These are phyloP conservation scores for Fusarium austroafricanum DNA, from an alignment of 2,329 filamentous ascomycete species.

Conservation along the genomic window DNA sequence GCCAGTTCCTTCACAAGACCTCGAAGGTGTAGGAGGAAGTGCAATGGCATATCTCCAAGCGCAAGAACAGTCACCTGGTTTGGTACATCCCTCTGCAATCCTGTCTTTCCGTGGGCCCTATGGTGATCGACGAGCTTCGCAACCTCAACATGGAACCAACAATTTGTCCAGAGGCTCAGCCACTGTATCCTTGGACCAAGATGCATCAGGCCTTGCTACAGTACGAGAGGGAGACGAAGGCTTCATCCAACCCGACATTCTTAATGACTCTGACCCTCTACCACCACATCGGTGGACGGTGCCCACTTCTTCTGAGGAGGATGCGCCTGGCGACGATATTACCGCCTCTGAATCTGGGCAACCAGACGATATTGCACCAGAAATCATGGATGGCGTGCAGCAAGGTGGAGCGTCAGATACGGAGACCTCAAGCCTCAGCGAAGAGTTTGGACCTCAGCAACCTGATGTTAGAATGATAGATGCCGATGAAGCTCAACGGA, in stretches of 20 bases:
- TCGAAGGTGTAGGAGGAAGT: slow-evolving; percentile 46
- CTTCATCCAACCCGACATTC: slow-evolving; percentile 28
- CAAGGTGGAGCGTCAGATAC: not conserved
- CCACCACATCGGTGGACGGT: not conserved
- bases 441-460: slow-evolving; percentile 8
- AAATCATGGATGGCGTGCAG: slow-evolving; percentile 23
- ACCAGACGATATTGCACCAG: not conserved
- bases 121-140: slow-evolving; percentile 15
- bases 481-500: slow-evolving; percentile 21
- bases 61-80: slow-evolving; percentile 21
- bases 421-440: not conserved
- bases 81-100: slow-evolving; percentile 27
- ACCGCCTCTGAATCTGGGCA: slow-evolving; percentile 16
- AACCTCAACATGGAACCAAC: slow-evolving; percentile 13
- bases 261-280: slow-evolving; percentile 15
- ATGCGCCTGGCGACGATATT: slow-evolving; percentile 13
- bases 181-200: slow-evolving; percentile 28
- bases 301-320: slow-evolving; percentile 8
- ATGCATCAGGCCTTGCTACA: slow-evolving; percentile 21
- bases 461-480: slow-evolving; percentile 35
- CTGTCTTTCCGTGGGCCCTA: slow-evolving; percentile 11
- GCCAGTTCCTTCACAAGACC: slow-evolving; percentile 35
- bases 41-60: slow-evolving; percentile 40
- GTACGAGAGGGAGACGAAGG: slow-evolving; percentile 34
- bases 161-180: slow-evolving; percentile 18